Base-by-base conservation (phyloP, 2,329 filamentous ascomycete genomes). In the Simplicillium sp. region DNA sequence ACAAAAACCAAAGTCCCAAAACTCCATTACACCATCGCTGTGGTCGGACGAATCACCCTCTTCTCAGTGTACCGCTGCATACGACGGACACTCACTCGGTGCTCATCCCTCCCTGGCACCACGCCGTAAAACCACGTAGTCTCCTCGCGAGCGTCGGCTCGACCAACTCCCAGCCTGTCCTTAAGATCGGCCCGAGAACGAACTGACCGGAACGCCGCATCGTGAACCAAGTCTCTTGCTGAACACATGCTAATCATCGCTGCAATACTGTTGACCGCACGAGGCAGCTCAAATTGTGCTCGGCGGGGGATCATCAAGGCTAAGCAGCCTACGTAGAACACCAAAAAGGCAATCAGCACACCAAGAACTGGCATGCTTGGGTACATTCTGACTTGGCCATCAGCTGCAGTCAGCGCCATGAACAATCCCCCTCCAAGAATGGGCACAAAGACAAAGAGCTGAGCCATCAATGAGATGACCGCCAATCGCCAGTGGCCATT, bases 161-260 rank as follows among this genome's bases (percentile, higher is more conserved):
- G 57, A 28, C 67, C 63, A 34, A 76, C 68, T 38, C 86, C 80
- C 3, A 95, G 65, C 34, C 84, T 69, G 0, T 74, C 78, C 16
- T 82, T 71, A 15, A 96, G 71, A 48, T 88, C 82, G 0, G 67
- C 67, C 48, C 80, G 82, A n/a, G 71, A 80, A 20, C 71, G 68
- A 3, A 82, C 77, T 31, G 80, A 74, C 38, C 79, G 72, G 56
- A 96, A 90, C 0, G 83, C 75, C 9, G 79, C 71, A 53, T 95
- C 88, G 5, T 75, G 68, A 2, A 86, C 66, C 14, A 94, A 66
- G 17, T 82, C 81, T 34, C 80, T 81, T 49, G 82, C 80, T 44
- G 85, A 79, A 34, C 90, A 68, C 56, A 90, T 89, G 54, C 79
- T 82, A 50, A 94, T 73, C 16, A 89, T 69, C 56, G 89, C 87